Conservation (phyloP, 2,329 filamentous ascomycete species). For the Passalora sequoiae region DNA sequence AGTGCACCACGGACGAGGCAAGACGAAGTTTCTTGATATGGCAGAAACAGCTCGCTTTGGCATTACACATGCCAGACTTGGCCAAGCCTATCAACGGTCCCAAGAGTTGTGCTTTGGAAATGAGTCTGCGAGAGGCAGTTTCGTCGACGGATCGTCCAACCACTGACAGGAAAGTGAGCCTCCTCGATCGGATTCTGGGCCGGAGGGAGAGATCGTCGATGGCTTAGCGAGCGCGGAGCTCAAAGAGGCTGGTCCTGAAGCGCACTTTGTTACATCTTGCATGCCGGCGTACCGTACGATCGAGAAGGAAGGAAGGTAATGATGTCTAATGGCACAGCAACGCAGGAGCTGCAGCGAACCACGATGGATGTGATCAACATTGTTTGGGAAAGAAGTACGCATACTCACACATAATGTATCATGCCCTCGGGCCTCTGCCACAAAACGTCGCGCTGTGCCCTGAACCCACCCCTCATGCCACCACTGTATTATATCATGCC, state of each 20-base stretch:
- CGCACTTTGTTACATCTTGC: too few relatives aligned
- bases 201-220: conserved; percentile 18
- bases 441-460: conserved; percentile 22
- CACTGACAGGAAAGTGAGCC: conserved; percentile 27
- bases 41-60: conserved; percentile 26
- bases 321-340: neutral
- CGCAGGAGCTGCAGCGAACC: too few relatives aligned
- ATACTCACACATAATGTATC: conserved; percentile 5
- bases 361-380: conserved; percentile 1
- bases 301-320: too few relatives aligned
- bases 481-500: neutral
- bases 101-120: conserved; percentile 17
- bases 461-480: neutral
- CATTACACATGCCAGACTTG: conserved; percentile 23
- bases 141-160: conserved; percentile 8
- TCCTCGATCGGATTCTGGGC: conserved; percentile 35
- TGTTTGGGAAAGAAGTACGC: neutral
- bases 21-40: conserved; percentile 29
- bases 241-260: too few relatives aligned
- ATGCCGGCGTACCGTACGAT: too few relatives aligned
- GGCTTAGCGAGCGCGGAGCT: too few relatives aligned
- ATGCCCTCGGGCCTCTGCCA: neutral
- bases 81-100: conserved; percentile 17
- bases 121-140: conserved; percentile 16
- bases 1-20: conserved; percentile 30